Conservation (phyloP, 306 rosid genomes). For the Prunus mira region DNA sequence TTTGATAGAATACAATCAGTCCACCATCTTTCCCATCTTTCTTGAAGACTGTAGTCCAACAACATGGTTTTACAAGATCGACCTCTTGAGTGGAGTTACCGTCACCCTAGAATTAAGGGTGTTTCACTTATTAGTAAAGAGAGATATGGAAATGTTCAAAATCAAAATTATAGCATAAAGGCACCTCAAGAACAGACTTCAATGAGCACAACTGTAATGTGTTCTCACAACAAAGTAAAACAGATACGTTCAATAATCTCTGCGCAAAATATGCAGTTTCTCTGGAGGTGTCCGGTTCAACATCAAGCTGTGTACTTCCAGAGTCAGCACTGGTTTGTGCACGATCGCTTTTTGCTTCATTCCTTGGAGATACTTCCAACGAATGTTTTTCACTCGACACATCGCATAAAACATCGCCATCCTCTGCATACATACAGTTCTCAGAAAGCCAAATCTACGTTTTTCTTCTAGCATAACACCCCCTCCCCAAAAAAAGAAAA, state of each 20-base stretch:
- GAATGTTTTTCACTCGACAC: constrained; percentile 33
- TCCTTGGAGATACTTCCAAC: constrained; percentile 28
- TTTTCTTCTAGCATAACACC: neutral
- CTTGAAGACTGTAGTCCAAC: constrained; percentile 70
- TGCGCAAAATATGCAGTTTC: constrained; percentile 32
- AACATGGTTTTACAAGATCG: constrained; percentile 55
- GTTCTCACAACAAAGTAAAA: constrained; percentile 70
- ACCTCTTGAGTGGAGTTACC: constrained; percentile 48
- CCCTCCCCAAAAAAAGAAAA: neutral
- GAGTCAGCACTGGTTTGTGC: constrained; percentile 35
- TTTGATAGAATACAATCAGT: constrained; percentile 58
- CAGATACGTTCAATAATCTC: constrained; percentile 33
- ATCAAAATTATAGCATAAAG: constrained; percentile 19
- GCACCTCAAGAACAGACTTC: constrained; percentile 64
- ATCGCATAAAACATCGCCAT: constrained; percentile 36
- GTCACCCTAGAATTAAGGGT: constrained; percentile 48
- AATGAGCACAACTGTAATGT: constrained; percentile 53
- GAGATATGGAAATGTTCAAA: constrained; percentile 20
- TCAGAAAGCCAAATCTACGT: constrained; percentile 11
- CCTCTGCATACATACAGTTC: constrained; percentile 46
- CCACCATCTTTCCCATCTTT: constrained; percentile 60
- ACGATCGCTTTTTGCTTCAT: constrained; percentile 31
- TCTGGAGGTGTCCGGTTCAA: constrained; percentile 30
- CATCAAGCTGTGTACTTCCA: constrained; percentile 41
- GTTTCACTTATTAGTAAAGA: constrained; percentile 28